Percentiles rank a stretch among this genome's conserved stretches.
phyloP scores from a whole-genome alignment of 164 flowering plant genomes.

The Aristolochia contorta region DNA sequence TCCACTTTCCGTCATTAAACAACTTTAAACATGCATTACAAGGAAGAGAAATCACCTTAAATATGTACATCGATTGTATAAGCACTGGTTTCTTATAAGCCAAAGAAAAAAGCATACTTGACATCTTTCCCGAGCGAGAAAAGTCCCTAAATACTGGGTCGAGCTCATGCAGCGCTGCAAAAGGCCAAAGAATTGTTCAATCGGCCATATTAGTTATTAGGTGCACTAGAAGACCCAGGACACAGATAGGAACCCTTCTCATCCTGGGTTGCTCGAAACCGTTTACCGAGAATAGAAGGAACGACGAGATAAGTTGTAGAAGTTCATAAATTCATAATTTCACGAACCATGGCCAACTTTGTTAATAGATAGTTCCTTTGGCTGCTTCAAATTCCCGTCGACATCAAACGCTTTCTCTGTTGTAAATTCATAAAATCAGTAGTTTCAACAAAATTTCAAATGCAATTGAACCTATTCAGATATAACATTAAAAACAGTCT shows the following conservation, averaged over 20 bases:
- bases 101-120: constrained; percentile 51
- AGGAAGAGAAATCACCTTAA: constrained; percentile 51
- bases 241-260: too few relatives aligned
- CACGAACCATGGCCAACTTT: constrained; percentile 97
- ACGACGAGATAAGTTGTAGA: not conserved
- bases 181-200: not conserved
- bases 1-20: too few relatives aligned
- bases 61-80: constrained; percentile 97
- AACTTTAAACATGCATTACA: not conserved
- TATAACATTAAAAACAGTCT: not conserved
- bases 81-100: constrained; percentile 73
- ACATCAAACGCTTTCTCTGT: constrained; percentile 92
- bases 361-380: constrained; percentile 86
- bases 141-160: constrained; percentile 70
- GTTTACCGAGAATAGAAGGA: not conserved
- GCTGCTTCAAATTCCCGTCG: constrained; percentile 73
- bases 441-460: not conserved
- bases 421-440: constrained; percentile 7
- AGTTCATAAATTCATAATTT: not conserved
- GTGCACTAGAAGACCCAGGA: too few relatives aligned
- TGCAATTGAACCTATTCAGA: not conserved
- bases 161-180: constrained; percentile 71
- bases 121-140: constrained; percentile 50
- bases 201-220: not conserved
- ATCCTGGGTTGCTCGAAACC: not conserved